Percentiles rank a stretch among this genome's conserved stretches.
Evolutionary conservation across 768 basidiomycete species (phyloP).

Genomic region (Agaricus bisporus): DNA sequence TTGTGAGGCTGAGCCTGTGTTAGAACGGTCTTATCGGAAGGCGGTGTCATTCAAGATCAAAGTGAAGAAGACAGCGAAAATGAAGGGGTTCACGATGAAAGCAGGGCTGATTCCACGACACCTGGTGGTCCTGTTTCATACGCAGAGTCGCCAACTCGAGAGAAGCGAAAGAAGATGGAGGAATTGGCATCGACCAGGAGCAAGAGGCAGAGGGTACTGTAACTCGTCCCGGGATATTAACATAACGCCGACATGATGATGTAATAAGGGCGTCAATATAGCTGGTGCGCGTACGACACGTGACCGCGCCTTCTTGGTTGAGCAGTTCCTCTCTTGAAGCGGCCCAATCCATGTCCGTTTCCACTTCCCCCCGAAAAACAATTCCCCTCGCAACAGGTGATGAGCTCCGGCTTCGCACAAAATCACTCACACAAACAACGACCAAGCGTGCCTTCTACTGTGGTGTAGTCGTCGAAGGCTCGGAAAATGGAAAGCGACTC

Average conservation of each 20-base stretch:
- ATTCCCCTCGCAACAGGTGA: slow-evolving; percentile 71
- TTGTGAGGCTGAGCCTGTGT: slow-evolving; percentile 3
- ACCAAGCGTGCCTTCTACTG: slow-evolving; percentile 86
- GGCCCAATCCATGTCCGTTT: slow-evolving; percentile 48
- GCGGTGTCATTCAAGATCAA: slow-evolving; percentile 4
- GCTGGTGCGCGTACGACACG: slow-evolving; percentile 3
- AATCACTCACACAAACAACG: slow-evolving; percentile 30
- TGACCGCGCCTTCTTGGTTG: slow-evolving; percentile 12
- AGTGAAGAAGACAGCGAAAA: background rate
- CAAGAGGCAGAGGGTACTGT: slow-evolving; percentile 14
- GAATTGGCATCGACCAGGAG: slow-evolving; percentile 23
- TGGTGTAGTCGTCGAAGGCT: slow-evolving; percentile 84
- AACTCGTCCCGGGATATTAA: no score
- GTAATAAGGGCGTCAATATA: background rate
- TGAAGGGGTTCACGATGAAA: background rate
- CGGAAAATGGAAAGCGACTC: slow-evolving; percentile 62
- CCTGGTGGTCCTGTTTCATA: slow-evolving; percentile 16
- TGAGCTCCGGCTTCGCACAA: slow-evolving; percentile 40
- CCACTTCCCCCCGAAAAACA: slow-evolving; percentile 64
- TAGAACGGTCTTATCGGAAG: slow-evolving; percentile 2
- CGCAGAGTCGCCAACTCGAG: slow-evolving; percentile 23
- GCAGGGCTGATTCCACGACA: background rate
- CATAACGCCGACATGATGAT: background rate
- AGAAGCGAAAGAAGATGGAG: slow-evolving; percentile 28
- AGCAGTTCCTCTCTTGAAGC: slow-evolving; percentile 6